These are phyloP conservation scores for Glomus cerebriforme DNA, from an alignment of 192 early-diverging fungal genomes.

Conservation along the genomic window DNA sequence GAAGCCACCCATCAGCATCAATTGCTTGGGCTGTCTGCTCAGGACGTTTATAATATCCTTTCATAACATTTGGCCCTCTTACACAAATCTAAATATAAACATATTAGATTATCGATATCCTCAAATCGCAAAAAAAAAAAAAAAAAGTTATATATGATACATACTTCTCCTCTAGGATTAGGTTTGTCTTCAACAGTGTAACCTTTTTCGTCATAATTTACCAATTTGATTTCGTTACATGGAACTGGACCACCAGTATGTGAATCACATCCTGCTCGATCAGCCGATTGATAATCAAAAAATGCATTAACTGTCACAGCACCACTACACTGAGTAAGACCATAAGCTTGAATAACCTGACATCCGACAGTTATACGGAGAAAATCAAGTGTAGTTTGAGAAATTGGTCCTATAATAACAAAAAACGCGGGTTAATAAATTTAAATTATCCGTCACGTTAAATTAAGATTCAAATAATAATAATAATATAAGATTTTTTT, in stretches of 20 bases:
- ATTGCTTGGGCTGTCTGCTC: slow-evolving; percentile 72
- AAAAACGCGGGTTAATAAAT: background rate
- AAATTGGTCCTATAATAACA: slow-evolving; percentile 1
- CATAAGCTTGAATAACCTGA: slow-evolving; percentile 61
- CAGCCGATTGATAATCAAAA: slow-evolving; percentile 46
- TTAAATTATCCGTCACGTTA: background rate
- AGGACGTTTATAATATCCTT: slow-evolving; percentile 79
- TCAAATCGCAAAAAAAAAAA: background rate
- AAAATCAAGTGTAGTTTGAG: slow-evolving; percentile 47
- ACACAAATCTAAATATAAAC: slow-evolving; percentile 62
- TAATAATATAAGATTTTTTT: background rate
- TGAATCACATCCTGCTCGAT: slow-evolving; percentile 26
- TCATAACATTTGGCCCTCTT: slow-evolving; percentile 75
- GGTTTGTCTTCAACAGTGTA: slow-evolving; percentile 71
- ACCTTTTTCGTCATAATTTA: slow-evolving; percentile 75
- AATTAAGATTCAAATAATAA: background rate
- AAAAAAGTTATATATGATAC: background rate
- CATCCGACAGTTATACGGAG: slow-evolving; percentile 63
- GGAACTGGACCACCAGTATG: slow-evolving; percentile 67
- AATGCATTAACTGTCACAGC: slow-evolving; percentile 43
- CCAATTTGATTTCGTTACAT: slow-evolving; percentile 75
- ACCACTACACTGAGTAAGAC: slow-evolving; percentile 39
- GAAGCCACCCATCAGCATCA: slow-evolving; percentile 83
- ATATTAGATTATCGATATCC: background rate
- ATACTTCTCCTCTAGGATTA: slow-evolving; percentile 76